Conservation (phyloP, 73 alveolate species). For the Urostyla sp. region DNA sequence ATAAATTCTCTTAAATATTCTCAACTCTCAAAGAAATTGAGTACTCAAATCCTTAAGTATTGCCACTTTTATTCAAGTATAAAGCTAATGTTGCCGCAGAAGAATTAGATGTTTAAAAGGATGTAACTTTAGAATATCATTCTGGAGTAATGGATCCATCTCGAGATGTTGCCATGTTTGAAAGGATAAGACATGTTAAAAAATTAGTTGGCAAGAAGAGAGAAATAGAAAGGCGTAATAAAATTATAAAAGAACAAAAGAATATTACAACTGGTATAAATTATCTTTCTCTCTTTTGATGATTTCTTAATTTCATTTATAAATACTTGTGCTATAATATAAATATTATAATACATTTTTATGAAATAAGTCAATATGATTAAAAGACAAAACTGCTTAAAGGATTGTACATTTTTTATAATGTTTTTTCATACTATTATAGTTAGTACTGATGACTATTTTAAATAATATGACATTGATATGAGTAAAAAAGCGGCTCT, state of each 20-base stretch:
- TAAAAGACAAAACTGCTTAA: not conserved
- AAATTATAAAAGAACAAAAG: slow-evolving; percentile 27
- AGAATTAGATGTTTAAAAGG: slow-evolving; percentile 49
- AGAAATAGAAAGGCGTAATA: not conserved
- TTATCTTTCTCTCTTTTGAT: slow-evolving; percentile 32
- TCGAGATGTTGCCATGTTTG: slow-evolving; percentile 64
- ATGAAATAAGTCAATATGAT: too few relatives aligned
- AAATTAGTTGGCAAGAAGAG: slow-evolving; percentile 46
- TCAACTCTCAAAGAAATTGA: slow-evolving; percentile 36
- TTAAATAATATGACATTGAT: slow-evolving; percentile 33
- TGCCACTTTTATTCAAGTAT: slow-evolving; percentile 11
- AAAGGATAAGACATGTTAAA: slow-evolving; percentile 46
- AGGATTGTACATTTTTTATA: not conserved
- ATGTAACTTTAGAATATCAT: slow-evolving; percentile 58
- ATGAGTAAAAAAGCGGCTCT: not conserved
- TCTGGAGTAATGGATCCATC: slow-evolving; percentile 74
- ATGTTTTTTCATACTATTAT: not conserved
- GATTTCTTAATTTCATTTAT: too few relatives aligned
- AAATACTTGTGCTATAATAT: too few relatives aligned
- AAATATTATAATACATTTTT: too few relatives aligned
- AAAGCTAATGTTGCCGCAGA: slow-evolving; percentile 25
- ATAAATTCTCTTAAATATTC: slow-evolving; percentile 10
- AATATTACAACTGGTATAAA: slow-evolving; percentile 34
- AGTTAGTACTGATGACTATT: slow-evolving; percentile 38
- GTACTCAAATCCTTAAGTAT: slow-evolving; percentile 21